Conservation (phyloP, 495 filamentous ascomycete species). For the Halenospora varia region DNA sequence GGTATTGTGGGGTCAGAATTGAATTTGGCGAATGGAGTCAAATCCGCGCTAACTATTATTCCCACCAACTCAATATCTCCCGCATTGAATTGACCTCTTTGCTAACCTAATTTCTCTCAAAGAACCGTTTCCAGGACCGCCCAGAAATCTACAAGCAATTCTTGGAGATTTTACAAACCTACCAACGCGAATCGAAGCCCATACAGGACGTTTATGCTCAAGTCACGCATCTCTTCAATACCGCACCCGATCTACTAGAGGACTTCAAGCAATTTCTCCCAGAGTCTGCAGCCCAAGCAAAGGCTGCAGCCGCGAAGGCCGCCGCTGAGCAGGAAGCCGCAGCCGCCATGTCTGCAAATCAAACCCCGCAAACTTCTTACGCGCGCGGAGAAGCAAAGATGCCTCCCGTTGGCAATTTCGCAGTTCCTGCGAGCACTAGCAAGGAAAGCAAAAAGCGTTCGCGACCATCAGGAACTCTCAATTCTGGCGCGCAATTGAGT, state of each 20-base stretch:
- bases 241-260: constrained; percentile 92
- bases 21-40: too few species aligned
- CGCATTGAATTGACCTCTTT: background rate
- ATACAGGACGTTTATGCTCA: constrained; percentile 98
- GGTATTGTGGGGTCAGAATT: background rate
- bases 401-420: constrained; percentile 93
- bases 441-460: constrained; percentile 75
- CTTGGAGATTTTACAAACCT: constrained; percentile 96
- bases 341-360: constrained; percentile 24
- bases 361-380: constrained; percentile 44
- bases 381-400: constrained; percentile 55
- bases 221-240: constrained; percentile 89
- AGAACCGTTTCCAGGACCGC: constrained; percentile 93
- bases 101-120: constrained; percentile 16
- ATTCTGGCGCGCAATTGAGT: constrained; percentile 4
- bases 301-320: constrained; percentile 62
- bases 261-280: constrained; percentile 99
- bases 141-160: constrained; percentile 99
- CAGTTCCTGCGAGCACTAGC: constrained; percentile 71
- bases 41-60: too few species aligned
- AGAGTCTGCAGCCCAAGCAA: constrained; percentile 89
- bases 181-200: constrained; percentile 95
- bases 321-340: constrained; percentile 52
- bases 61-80: background rate
- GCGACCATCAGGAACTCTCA: constrained; percentile 23